Evolutionary conservation across 169 alveolate genomes (phyloP).

Genomic region (Cryptosporidium ryanae): DNA sequence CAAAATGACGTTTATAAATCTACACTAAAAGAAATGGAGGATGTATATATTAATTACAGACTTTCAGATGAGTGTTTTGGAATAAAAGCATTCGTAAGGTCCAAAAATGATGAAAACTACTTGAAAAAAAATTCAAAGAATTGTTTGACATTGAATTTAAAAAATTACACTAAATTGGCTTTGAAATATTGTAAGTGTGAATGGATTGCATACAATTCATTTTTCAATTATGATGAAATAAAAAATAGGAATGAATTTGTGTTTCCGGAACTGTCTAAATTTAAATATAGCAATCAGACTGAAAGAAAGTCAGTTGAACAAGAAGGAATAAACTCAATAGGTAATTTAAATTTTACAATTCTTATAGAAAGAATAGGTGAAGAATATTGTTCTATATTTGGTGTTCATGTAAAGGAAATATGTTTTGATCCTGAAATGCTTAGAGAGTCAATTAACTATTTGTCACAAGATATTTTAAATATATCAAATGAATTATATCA

Average conservation of each 20-base stretch:
- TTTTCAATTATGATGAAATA: constrained; percentile 19
- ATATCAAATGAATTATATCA: constrained; percentile 38
- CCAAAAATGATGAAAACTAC: not conserved
- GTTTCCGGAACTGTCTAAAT: not conserved
- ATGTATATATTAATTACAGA: constrained; percentile 34
- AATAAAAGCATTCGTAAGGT: constrained; percentile 23
- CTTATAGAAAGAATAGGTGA: constrained; percentile 43
- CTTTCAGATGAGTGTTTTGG: constrained; percentile 40
- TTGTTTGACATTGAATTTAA: constrained; percentile 16
- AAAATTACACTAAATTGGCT: constrained; percentile 41
- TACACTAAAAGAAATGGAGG: constrained; percentile 34
- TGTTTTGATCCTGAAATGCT: constrained; percentile 30
- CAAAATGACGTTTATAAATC: constrained; percentile 54
- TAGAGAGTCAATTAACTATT: constrained; percentile 56
- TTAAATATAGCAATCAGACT: not conserved
- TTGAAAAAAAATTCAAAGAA: not conserved
- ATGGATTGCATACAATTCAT: constrained; percentile 52
- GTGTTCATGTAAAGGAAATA: constrained; percentile 3
- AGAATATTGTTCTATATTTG: constrained; percentile 24
- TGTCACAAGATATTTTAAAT: constrained; percentile 37
- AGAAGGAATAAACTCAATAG: not conserved
- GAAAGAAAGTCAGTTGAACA: not conserved
- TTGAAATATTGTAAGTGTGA: constrained; percentile 59
- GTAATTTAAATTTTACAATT: constrained; percentile 2
- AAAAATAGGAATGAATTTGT: not conserved